Percentiles rank a stretch among this genome's conserved stretches.
These are phyloP conservation scores for Aspergillus ibericus DNA, from an alignment of 2,329 filamentous ascomycete genomes.

Conservation along the genomic window DNA sequence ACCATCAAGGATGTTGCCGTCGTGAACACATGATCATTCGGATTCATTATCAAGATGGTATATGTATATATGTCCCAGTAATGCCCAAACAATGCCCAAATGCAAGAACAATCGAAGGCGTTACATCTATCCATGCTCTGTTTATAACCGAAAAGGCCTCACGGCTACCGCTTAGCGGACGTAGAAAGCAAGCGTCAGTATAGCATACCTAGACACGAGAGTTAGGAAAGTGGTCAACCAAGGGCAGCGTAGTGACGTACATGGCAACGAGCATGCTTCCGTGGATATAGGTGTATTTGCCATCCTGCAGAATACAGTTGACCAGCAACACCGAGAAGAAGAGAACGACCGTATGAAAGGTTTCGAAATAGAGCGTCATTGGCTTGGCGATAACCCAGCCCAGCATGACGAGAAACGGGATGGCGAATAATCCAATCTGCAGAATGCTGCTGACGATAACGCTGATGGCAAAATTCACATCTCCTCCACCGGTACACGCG, in stretches of 20 bases:
- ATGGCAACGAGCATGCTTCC: slow-evolving; percentile 63
- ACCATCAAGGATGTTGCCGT: neutral
- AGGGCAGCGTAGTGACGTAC: slow-evolving; percentile 26
- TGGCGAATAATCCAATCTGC: slow-evolving; percentile 73
- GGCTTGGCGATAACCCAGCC: slow-evolving; percentile 68
- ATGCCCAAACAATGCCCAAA: neutral
- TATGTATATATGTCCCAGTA: neutral
- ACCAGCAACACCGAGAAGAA: slow-evolving; percentile 69
- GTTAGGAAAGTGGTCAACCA: neutral
- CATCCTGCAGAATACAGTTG: slow-evolving; percentile 67
- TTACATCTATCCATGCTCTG: neutral
- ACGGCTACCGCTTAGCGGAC: slow-evolving; percentile 4
- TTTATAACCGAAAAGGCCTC: neutral
- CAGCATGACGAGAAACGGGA: slow-evolving; percentile 69
- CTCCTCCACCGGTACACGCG: slow-evolving; percentile 69
- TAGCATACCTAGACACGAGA: slow-evolving; percentile 6
- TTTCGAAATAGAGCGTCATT: slow-evolving; percentile 74
- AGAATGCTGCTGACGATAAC: slow-evolving; percentile 74
- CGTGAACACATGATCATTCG: neutral
- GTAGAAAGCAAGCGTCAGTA: slow-evolving; percentile 14
- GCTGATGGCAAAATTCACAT: slow-evolving; percentile 60
- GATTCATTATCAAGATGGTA: neutral
- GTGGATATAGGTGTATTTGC: slow-evolving; percentile 74
- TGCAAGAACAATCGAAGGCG: neutral
- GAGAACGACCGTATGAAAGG: slow-evolving; percentile 69